Base-by-base conservation (phyloP, 208 protist species). In the Acanthamoeba castellanii region DNA sequence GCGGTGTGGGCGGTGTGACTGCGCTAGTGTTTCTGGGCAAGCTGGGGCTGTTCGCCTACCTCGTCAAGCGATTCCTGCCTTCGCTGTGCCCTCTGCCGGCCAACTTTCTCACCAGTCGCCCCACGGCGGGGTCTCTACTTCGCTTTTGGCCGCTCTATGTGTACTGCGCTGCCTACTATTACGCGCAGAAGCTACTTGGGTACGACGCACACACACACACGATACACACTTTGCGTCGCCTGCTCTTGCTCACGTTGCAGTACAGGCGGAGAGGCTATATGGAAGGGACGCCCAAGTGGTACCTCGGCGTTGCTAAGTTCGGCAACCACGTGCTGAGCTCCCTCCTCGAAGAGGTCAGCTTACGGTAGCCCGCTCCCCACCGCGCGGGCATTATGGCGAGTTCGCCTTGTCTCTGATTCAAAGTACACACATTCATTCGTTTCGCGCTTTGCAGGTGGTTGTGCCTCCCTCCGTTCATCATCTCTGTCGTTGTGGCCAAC, bases 61-160 rank as follows among this genome's bases (percentile, higher is more conserved):
- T 85, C 13, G 14, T 57, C 45, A 85, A 85, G 76, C 76, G 76
- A 13, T 57, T 85, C 22, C 8, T 57, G 18, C 76, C 76, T 32
- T 85, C 45, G 22, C 47, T 85, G 76, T 59, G 55, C 76, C 47
- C 76, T 13, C 14, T 85, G 34, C 76, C 76, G 14, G 14, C 76
- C 45, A 55, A 85, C 9, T 85, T 85, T 32, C 76, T 85, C 27
- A 85, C 45, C 30, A 22, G 37, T 0, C 76, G 76, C 47, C 76
- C 76, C 25, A 85, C 76, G 42, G 27, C 45, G 47, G 18, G 14
- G 30, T 42, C 30, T 3, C 45, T 85, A 18, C 27, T 50, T 1
- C 37, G 76, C 5, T 85, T 85, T 42, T 85, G 76, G 76, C 76
- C 76, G 4, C 76, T 85, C 47, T 85, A 85, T n/a, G 76, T 42